These are phyloP conservation scores for Pythium sp. DNA, from an alignment of 352 stramenopile genomes.

Conservation along the genomic window DNA sequence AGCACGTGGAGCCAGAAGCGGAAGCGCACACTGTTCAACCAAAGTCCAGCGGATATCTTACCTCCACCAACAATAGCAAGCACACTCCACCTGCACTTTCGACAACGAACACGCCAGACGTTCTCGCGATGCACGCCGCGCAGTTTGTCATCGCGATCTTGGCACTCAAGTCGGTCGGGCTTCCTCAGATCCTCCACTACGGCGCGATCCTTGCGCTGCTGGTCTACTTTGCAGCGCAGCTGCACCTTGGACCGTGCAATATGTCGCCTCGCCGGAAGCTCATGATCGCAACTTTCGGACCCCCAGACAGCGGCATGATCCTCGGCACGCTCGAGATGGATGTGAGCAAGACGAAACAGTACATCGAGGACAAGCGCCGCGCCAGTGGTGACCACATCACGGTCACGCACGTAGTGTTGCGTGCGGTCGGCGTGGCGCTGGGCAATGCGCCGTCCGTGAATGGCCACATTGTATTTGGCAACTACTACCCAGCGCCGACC, in stretches of 20 bases:
- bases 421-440: slow-evolving; percentile 49
- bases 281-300: slow-evolving; percentile 63
- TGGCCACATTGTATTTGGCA: slow-evolving; percentile 68
- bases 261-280: slow-evolving; percentile 65
- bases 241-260: slow-evolving; percentile 53
- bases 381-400: slow-evolving; percentile 51
- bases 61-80: not conserved
- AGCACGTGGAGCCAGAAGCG: slow-evolving; percentile 8
- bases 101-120: slow-evolving; percentile 25
- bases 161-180: slow-evolving; percentile 39
- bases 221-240: slow-evolving; percentile 48
- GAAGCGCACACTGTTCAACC: slow-evolving; percentile 2
- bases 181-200: slow-evolving; percentile 47
- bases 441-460: slow-evolving; percentile 58
- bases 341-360: slow-evolving; percentile 56
- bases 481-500: slow-evolving; percentile 57
- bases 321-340: slow-evolving; percentile 67
- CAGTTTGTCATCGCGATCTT: slow-evolving; percentile 54
- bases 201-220: slow-evolving; percentile 38
- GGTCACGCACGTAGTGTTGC: slow-evolving; percentile 68
- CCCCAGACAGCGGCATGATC: slow-evolving; percentile 64
- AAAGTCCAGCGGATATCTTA: not conserved
- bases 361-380: slow-evolving; percentile 54
- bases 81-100: not conserved
- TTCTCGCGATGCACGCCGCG: slow-evolving; percentile 41